Conservation (phyloP, 345 rosid species). For the Syzygium jambos region DNA sequence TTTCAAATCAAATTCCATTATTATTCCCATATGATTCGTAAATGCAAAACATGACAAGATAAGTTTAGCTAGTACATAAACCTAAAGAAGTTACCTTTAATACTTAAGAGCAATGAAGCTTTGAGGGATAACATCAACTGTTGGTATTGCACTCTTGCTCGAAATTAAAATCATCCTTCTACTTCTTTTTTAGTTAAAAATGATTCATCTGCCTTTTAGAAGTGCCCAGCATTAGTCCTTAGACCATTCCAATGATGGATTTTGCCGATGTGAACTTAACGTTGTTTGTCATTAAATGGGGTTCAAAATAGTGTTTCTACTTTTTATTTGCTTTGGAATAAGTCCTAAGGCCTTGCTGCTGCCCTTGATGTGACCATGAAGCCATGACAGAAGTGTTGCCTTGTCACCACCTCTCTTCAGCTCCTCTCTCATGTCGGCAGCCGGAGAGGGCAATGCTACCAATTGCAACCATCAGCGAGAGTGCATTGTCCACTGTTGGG, state of each 20-base stretch:
- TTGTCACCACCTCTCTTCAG: background rate
- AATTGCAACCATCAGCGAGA: background rate
- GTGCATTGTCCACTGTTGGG: background rate
- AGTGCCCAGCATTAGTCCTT: background rate
- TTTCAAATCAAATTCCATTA: background rate
- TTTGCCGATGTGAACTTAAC: background rate
- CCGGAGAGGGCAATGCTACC: background rate
- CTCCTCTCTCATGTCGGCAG: background rate
- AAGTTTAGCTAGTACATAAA: background rate
- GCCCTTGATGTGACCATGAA: background rate
- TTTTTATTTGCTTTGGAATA: background rate
- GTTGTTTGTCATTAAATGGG: background rate
- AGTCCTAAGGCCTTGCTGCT: background rate
- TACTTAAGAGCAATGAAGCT: background rate
- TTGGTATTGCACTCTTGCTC: background rate
- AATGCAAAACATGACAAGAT: background rate
- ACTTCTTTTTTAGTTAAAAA: background rate
- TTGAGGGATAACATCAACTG: background rate
- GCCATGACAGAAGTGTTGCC: background rate
- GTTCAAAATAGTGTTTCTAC: background rate
- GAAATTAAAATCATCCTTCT: background rate
- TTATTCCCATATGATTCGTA: background rate
- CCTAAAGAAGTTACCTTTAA: background rate
- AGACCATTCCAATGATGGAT: background rate
- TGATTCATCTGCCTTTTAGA: background rate